phyloP scores from a whole-genome alignment of 176 grass and related monocot species.

The Bonia amplexicaulis region DNA sequence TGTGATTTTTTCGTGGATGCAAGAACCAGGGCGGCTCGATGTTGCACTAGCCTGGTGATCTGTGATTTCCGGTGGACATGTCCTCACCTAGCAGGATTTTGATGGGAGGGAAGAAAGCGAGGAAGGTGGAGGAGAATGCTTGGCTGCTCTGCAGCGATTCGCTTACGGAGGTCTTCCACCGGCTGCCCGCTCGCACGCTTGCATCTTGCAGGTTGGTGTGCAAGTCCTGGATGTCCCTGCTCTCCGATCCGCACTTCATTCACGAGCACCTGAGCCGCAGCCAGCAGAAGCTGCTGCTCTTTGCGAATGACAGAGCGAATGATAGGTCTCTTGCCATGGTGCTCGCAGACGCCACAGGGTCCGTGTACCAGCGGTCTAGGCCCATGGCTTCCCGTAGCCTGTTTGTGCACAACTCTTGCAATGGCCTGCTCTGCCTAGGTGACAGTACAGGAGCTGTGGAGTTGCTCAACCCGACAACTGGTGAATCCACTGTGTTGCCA shows the following conservation, averaged over 20 bases:
- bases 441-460: constrained; percentile 39
- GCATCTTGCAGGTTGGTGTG: constrained; percentile 46
- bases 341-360: constrained; percentile 13
- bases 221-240: constrained; percentile 47
- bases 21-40: background rate
- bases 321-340: constrained; percentile 39
- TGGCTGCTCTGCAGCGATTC: constrained; percentile 31
- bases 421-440: constrained; percentile 47
- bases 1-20: constrained; percentile 1
- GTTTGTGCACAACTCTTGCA: constrained; percentile 61
- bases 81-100: background rate
- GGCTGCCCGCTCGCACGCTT: constrained; percentile 41
- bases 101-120: constrained; percentile 30
- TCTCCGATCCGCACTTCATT: constrained; percentile 33
- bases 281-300: constrained; percentile 41
- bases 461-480: constrained; percentile 42
- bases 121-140: background rate
- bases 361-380: constrained; percentile 35
- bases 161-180: constrained; percentile 44
- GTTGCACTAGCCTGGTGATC: background rate
- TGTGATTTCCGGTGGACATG: background rate
- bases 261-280: constrained; percentile 26
- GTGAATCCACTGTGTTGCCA: constrained; percentile 32
- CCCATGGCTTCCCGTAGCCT: constrained; percentile 15
- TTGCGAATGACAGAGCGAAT: constrained; percentile 21